Base-by-base conservation (phyloP, 2,329 filamentous ascomycete species). In the Immersiporthe knoxdaviesiana region DNA sequence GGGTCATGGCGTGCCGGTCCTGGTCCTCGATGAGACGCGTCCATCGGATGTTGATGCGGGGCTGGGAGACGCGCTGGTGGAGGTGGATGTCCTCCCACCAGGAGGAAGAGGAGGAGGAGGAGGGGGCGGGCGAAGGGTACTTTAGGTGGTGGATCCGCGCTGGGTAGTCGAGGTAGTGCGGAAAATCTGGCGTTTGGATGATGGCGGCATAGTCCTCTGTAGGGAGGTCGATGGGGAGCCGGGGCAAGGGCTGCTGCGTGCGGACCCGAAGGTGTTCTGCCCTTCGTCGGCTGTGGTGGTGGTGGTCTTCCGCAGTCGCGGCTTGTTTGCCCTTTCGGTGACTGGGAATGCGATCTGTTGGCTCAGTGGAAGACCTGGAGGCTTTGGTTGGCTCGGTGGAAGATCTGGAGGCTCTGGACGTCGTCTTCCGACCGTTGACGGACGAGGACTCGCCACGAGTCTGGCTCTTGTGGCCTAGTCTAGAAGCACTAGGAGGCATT, bases 141-240 rank as follows among this genome's bases (percentile, higher is more conserved):
- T 30, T 61, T 35, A 68, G 68, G 30, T 70, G 68, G 58, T 65
- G 60, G 39, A 68, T 37, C 2, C 68, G 67, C 1, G 37, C 21
- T 7, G 69, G 69, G 16, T 68, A 62, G 50, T 70, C 41, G 47
- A 68, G 35, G 10, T 59, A 63, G 63, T 37, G 18, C 8, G n/a
- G 10, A 30, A 47, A 63, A 0, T 32, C 14, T 6, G 18, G 44
- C 30, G 65, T 41, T 18, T 62, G n/a, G 3, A 39, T 41, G 24
- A 63, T 39, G 65, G 65, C 65, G 39, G 54, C 65, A 56, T 66
- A 66, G 65, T 66, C 39, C 24, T 59, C 47, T 12, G 65, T 66
- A 12, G 65, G 65, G 5, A 66, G 27, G 18, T 66, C 65, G 39
- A 66, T 21, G 27, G 65, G 65, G n/a, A 60, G 35, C 10, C 24